A percentile compares a stretch with the other conserved stretches of the same genome.
Evolutionary conservation across 352 stramenopile genomes (phyloP).

Genomic region (Phytopythium mirpurense): DNA sequence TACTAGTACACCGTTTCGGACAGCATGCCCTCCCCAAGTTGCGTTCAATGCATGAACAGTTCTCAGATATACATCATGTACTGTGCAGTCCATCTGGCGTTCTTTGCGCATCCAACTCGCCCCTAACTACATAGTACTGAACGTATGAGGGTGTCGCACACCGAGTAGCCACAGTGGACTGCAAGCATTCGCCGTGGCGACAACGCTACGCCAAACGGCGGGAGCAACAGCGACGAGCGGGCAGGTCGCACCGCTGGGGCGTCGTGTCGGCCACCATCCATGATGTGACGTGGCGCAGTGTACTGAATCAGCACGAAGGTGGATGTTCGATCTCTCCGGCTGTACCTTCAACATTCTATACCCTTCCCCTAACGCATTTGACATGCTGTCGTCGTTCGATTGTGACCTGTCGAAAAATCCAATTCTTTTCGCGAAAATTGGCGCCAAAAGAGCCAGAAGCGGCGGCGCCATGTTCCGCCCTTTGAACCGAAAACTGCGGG

Average conservation of each 20-base stretch:
- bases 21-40: too few species aligned
- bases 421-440: constrained; percentile 1
- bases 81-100: not conserved
- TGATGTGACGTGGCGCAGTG: not conserved
- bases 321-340: not conserved
- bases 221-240: not conserved
- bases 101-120: not conserved
- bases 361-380: not conserved
- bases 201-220: not conserved
- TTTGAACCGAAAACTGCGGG: too few species aligned
- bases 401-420: not conserved
- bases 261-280: too few species aligned
- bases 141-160: not conserved
- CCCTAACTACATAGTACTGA: too few species aligned
- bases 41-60: too few species aligned
- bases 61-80: too few species aligned
- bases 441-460: not conserved
- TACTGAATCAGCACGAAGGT: not conserved
- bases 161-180: constrained; percentile 1
- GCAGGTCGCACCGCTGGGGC: too few species aligned
- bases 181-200: not conserved
- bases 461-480: not conserved
- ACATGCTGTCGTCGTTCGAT: not conserved
- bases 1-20: not conserved
- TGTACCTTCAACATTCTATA: too few species aligned